phyloP scores from a whole-genome alignment of 257 asterid genomes.

The Jaltomata sinuosa region DNA sequence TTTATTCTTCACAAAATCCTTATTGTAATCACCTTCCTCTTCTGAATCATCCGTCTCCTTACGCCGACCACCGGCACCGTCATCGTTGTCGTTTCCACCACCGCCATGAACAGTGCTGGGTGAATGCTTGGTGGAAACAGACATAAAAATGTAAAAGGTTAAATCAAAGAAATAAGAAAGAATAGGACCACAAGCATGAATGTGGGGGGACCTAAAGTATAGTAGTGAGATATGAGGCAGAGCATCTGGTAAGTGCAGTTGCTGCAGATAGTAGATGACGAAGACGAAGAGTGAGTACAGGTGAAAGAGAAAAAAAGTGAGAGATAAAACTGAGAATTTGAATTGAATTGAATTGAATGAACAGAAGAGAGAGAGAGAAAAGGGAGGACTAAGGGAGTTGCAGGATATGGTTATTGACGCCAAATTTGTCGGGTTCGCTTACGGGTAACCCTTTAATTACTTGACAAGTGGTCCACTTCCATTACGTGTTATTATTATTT shows the following conservation, averaged over 20 bases:
- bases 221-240: background rate
- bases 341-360: background rate
- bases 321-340: background rate
- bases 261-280: background rate
- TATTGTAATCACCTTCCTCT: slow-evolving; percentile 10
- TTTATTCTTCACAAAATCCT: slow-evolving; percentile 6
- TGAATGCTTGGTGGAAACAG: slow-evolving; percentile 28
- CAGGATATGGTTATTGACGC: slow-evolving; percentile 14
- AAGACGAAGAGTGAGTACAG: background rate
- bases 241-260: background rate
- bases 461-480: background rate
- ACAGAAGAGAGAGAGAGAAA: background rate
- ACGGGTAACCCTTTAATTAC: background rate
- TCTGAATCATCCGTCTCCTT: slow-evolving; percentile 2
- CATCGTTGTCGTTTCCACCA: background rate
- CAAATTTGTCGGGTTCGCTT: slow-evolving; percentile 8
- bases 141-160: slow-evolving; percentile 24
- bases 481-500: background rate
- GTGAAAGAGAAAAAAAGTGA: background rate
- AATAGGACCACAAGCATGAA: slow-evolving; percentile 11
- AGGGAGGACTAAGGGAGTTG: background rate
- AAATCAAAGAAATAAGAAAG: background rate
- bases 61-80: slow-evolving; percentile 2
- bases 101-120: background rate
- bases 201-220: background rate